Base-by-base conservation (phyloP, 257 asterid species). In the Gentiana dahurica region DNA sequence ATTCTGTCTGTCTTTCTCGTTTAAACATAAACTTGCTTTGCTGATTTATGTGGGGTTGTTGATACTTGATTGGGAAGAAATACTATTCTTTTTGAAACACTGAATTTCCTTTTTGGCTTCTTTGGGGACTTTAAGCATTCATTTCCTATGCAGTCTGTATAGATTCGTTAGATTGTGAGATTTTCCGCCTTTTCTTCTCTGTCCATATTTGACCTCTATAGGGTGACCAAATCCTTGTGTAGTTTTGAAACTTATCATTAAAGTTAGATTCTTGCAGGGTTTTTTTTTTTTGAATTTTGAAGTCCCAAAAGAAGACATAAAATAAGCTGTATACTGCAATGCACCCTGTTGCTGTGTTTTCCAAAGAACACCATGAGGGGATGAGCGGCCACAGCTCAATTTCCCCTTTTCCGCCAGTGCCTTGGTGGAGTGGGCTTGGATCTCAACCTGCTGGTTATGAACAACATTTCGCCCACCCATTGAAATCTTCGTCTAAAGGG, bases 401-500 rank as follows among this genome's bases (percentile, higher is more conserved):
- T 12, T 72, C 54, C 37, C 36, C 71, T n/a, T 65, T 66, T 35
- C 38, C 62, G 4, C 39, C 76, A 12, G 66, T 56, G 68, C 77
- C 86, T 8, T 77, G 79, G 78, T 80, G 86, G 95, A 55, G 44
- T n/a, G 73, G 74, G 6, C 58, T 67, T 36, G 79, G 78, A 64
- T 65, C 73, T 65, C 85, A 73, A 55, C 63, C 73, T 58, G 55
- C 41, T 24, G 74, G 60, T 53, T 65, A 32, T 53, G 73, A 55
- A 48, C 77, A 73, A 15, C 70, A 63, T 65, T 65, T 73, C 55
- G 73, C 62, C 60, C 83, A 60, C 60, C 84, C 57, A 10, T 64
- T 79, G 53, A 81, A 75, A 57, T 6, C 72, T 59, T 24, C 77
- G 10, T 65, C 64, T 34, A 60, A 61, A 48, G 80, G 71, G 49